Evolutionary conservation across 2,329 filamentous ascomycete genomes (phyloP).

Genomic region (Arachnomyces sp.): DNA sequence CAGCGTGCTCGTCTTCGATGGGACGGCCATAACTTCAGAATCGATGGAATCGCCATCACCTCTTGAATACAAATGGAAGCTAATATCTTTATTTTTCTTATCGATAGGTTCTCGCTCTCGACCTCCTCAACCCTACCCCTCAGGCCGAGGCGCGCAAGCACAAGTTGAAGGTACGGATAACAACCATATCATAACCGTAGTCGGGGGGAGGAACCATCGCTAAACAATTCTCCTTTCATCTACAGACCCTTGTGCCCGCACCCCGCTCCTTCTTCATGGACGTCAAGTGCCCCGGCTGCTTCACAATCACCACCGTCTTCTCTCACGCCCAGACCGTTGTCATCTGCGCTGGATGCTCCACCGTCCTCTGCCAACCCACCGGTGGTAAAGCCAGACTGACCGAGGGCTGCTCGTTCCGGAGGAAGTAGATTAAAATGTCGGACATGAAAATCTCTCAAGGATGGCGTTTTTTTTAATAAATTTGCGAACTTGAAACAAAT

Average conservation of each 20-base stretch:
- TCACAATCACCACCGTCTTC: slow-evolving; percentile 99
- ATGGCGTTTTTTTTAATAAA: slow-evolving; percentile 18
- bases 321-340: slow-evolving; percentile 99
- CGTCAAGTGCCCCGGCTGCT: slow-evolving; percentile 99
- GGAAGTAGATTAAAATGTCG: slow-evolving; percentile 65
- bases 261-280: slow-evolving; percentile 99
- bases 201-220: slow-evolving; percentile 17
- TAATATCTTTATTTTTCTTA: slow-evolving; percentile 16
- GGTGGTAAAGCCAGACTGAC: slow-evolving; percentile 98
- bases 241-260: slow-evolving; percentile 81
- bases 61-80: slow-evolving; percentile 6
- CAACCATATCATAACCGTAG: slow-evolving; percentile 15
- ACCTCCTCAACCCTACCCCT: slow-evolving; percentile 98
- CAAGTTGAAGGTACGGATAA: slow-evolving; percentile 90
- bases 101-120: slow-evolving; percentile 94
- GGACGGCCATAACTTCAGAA: slow-evolving; percentile 10
- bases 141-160: slow-evolving; percentile 99
- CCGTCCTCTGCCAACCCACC: slow-evolving; percentile 98
- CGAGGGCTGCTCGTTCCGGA: slow-evolving; percentile 99
- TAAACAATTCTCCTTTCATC: slow-evolving; percentile 4
- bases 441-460: slow-evolving; percentile 18
- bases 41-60: slow-evolving; percentile 8
- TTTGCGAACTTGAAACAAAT: slow-evolving; percentile 20
- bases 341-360: slow-evolving; percentile 99
- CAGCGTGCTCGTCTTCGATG: background rate